Evolutionary conservation across 345 rosid species (phyloP).

Genomic region (Sonneratia alba): DNA sequence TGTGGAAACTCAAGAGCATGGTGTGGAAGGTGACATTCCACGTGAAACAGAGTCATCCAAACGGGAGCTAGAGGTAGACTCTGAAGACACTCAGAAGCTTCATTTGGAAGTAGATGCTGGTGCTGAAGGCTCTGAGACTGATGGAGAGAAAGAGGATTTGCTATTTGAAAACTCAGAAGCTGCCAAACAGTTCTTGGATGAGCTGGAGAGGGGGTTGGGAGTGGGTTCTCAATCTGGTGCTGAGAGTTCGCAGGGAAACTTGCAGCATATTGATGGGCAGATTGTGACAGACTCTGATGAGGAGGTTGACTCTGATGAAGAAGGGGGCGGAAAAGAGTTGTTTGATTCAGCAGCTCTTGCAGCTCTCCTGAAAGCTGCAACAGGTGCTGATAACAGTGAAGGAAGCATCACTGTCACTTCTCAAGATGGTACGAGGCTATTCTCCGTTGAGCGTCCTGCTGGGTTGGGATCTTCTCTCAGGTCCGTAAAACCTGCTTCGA

Average conservation of each 20-base stretch:
- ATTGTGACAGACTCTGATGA: conserved; percentile 82
- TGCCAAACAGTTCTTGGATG: conserved; percentile 76
- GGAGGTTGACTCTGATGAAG: conserved; percentile 75
- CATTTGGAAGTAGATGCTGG: conserved; percentile 24
- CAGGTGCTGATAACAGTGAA: conserved; percentile 53
- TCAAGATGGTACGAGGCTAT: conserved; percentile 82
- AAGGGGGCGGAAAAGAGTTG: conserved; percentile 71
- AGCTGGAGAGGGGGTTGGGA: conserved; percentile 50
- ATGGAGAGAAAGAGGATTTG: conserved; percentile 56
- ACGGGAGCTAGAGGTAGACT: conserved; percentile 22
- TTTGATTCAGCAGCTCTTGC: conserved; percentile 88
- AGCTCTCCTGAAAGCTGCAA: conserved; percentile 87
- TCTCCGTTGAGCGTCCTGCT: conserved; percentile 86
- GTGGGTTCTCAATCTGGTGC: conserved; percentile 45
- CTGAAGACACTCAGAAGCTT: conserved; percentile 28
- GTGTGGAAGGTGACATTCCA: conserved; percentile 13
- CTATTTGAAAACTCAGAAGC: conserved; percentile 71
- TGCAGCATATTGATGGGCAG: conserved; percentile 67
- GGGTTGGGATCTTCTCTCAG: conserved; percentile 82
- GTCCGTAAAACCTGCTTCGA: conserved; percentile 54
- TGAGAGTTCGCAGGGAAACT: conserved; percentile 41
- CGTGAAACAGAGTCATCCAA: conserved; percentile 14
- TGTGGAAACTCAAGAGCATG: conserved; percentile 4
- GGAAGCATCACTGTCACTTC: conserved; percentile 59
- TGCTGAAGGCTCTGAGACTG: conserved; percentile 39